phyloP scores from a whole-genome alignment of 345 rosid genomes.

The Toxicodendron radicans region DNA sequence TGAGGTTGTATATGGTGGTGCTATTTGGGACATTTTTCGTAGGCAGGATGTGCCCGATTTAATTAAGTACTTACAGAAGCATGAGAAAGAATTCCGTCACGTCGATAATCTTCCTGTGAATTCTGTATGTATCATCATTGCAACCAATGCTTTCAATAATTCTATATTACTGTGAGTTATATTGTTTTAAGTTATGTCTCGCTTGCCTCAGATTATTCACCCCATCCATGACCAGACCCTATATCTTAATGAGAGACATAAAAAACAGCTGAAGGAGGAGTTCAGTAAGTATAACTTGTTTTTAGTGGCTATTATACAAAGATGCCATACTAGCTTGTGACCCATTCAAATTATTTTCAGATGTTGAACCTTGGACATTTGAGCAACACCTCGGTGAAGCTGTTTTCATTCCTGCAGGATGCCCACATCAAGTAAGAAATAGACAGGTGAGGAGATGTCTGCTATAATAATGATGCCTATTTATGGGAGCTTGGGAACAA shows the following conservation, averaged over 20 bases:
- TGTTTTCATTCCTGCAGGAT: conserved; percentile 69
- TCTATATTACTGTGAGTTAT: neutral
- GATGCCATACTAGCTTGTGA: conserved; percentile 7
- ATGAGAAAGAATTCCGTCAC: conserved; percentile 42
- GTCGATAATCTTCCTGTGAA: conserved; percentile 37
- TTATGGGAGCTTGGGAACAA: too few species aligned
- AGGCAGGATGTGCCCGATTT: conserved; percentile 66
- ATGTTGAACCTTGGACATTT: conserved; percentile 68
- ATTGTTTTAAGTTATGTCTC: conserved; percentile 7
- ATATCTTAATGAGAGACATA: conserved; percentile 51
- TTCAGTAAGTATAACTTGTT: conserved; percentile 34
- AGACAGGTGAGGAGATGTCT: conserved; percentile 40
- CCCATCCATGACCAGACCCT: conserved; percentile 62
- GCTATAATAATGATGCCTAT: neutral
- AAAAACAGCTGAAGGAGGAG: conserved; percentile 60
- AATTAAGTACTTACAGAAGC: conserved; percentile 42
- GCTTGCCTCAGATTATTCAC: conserved; percentile 47
- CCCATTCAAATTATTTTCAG: conserved; percentile 26
- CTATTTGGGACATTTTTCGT: conserved; percentile 79
- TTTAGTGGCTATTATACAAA: conserved; percentile 1
- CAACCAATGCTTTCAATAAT: conserved; percentile 3
- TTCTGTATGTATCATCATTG: conserved; percentile 39
- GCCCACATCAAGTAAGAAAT: conserved; percentile 74
- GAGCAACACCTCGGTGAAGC: conserved; percentile 64
- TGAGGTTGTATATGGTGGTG: conserved; percentile 45